Evolutionary conservation across 495 filamentous ascomycete species (phyloP).

Genomic region (Eremomyces bilateralis): DNA sequence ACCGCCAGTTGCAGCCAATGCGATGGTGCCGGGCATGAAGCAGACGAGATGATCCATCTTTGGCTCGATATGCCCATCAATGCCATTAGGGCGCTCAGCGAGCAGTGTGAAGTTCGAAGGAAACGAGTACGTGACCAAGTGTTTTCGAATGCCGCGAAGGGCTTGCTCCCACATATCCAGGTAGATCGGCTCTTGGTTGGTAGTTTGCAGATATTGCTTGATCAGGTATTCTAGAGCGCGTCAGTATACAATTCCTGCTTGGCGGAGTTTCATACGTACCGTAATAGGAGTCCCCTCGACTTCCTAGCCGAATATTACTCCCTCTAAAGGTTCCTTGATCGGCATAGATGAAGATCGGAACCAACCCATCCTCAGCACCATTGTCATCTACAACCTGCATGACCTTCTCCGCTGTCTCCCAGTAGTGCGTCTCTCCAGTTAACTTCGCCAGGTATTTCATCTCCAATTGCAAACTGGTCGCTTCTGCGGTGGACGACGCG

Average conservation of each 20-base stretch:
- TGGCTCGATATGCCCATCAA: conserved; percentile 39
- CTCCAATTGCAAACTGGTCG: conserved; percentile 79
- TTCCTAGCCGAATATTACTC: conserved; percentile 74
- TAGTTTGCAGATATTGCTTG: conserved; percentile 91
- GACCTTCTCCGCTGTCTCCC: conserved; percentile 74
- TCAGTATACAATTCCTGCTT: not conserved
- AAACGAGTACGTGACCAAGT: conserved; percentile 72
- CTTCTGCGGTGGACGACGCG: conserved; percentile 83
- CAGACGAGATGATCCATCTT: conserved; percentile 99
- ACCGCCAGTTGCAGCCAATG: conserved; percentile 68
- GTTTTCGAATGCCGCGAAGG: conserved; percentile 65
- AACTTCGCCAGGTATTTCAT: conserved; percentile 94
- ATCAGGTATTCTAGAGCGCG: conserved; percentile 55
- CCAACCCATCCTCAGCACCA: conserved; percentile 52
- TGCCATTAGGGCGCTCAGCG: conserved; percentile 60
- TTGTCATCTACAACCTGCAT: conserved; percentile 78
- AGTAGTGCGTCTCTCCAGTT: conserved; percentile 79
- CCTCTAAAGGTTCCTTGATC: conserved; percentile 55
- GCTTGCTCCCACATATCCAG: conserved; percentile 83
- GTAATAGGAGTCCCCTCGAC: conserved; percentile 90
- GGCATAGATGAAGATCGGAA: conserved; percentile 82
- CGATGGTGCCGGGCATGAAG: conserved; percentile 93
- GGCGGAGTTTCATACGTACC: conserved; percentile 19
- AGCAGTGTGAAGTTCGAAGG: conserved; percentile 64
- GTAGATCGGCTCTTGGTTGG: conserved; percentile 67